phyloP scores from a whole-genome alignment of 176 grass and related monocot genomes.

The Hyparrhenia diplandra region DNA sequence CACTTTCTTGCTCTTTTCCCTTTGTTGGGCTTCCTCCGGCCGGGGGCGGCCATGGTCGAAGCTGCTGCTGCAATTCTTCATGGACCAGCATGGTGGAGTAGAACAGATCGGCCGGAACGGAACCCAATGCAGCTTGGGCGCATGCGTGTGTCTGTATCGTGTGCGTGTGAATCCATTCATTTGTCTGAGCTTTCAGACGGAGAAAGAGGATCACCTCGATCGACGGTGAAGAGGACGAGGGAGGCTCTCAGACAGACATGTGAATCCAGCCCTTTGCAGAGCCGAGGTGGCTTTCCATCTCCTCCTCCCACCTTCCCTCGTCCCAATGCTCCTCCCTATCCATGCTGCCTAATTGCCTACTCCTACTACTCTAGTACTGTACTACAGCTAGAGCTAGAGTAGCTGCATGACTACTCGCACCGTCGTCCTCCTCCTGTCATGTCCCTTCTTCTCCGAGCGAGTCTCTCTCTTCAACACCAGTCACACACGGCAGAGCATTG shows the following conservation, averaged over 20 bases:
- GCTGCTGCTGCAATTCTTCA: neutral
- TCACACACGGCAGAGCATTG: conserved; percentile 5
- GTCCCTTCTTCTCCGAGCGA: neutral
- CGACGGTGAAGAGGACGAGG: too few relatives aligned
- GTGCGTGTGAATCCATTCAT: neutral
- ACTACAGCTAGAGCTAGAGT: neutral
- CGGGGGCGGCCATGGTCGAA: too few relatives aligned
- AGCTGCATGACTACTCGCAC: neutral
- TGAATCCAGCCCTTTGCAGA: conserved; percentile 41
- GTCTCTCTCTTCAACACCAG: neutral
- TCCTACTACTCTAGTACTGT: too few relatives aligned
- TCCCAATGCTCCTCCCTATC: neutral
- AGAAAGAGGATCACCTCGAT: too few relatives aligned
- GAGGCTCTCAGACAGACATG: too few relatives aligned
- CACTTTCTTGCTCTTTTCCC: conserved; percentile 28
- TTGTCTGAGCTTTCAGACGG: too few relatives aligned
- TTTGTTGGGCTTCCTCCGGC: too few relatives aligned
- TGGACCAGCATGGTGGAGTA: too few relatives aligned
- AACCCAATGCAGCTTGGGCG: conserved; percentile 21
- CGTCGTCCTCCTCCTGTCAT: too few relatives aligned
- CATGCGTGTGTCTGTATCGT: neutral
- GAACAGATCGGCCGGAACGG: neutral
- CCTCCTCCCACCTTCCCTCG: neutral
- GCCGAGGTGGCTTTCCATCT: conserved; percentile 28
- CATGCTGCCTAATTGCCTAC: conserved; percentile 16